A percentile compares a stretch with the other conserved stretches of the same genome.
These are phyloP conservation scores for Pseudocercospora crystallina DNA, from an alignment of 2,329 filamentous ascomycete genomes.

Conservation along the genomic window DNA sequence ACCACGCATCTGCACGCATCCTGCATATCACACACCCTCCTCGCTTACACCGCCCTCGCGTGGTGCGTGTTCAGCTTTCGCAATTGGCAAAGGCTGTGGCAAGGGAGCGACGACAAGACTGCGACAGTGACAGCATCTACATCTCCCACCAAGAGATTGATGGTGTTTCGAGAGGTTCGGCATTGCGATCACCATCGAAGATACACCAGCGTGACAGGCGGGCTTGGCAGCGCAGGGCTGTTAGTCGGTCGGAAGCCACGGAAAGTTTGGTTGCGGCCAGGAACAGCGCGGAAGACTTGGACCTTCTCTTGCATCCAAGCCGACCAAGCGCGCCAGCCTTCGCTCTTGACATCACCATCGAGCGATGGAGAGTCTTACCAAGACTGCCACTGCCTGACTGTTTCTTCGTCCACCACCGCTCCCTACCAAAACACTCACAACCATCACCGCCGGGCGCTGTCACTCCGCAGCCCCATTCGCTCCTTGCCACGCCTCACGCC, in stretches of 20 bases:
- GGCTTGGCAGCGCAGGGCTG: neutral
- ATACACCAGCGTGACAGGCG: conserved; percentile 2
- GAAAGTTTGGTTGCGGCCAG: too few relatives aligned
- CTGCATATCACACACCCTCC: neutral
- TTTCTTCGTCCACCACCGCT: neutral
- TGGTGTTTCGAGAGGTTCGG: neutral
- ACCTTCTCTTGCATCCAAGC: neutral
- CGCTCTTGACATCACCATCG: conserved; percentile 7
- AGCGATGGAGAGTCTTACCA: neutral
- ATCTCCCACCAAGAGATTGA: neutral
- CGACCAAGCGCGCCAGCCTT: neutral
- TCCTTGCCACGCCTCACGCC: conserved; percentile 10
- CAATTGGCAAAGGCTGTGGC: neutral
- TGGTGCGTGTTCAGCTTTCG: neutral
- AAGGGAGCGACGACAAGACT: conserved; percentile 4
- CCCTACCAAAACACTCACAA: neutral
- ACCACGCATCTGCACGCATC: neutral
- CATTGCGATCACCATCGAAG: conserved; percentile 12
- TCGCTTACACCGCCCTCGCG: neutral
- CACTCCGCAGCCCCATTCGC: neutral
- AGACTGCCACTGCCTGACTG: conserved; percentile 1
- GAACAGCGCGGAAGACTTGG: too few relatives aligned
- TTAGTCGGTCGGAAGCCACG: too few relatives aligned
- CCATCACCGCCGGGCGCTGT: neutral
- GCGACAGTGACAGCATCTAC: neutral